These are phyloP conservation scores for Metschnikowia amazonensis DNA, from an alignment of 805 yeast species.

Conservation along the genomic window DNA sequence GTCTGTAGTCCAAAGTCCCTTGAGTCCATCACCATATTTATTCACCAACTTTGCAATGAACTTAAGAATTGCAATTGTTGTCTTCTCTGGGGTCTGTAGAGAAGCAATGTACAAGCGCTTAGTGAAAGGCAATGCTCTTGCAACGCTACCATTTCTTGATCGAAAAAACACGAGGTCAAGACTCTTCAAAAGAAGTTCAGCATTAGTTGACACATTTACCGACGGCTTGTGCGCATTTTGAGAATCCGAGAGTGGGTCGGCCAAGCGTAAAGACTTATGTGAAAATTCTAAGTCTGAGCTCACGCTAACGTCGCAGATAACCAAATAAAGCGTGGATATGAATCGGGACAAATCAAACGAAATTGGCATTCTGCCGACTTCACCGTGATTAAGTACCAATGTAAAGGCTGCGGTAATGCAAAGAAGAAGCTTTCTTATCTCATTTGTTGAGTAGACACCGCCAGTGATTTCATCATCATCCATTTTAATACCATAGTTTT, in stretches of 20 bases:
- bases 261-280: constrained; percentile 71
- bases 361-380: constrained; percentile 58
- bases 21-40: constrained; percentile 62
- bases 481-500: constrained; percentile 10
- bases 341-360: constrained; percentile 70
- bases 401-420: constrained; percentile 91
- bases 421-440: constrained; percentile 69
- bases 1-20: constrained; percentile 79
- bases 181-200: constrained; percentile 74
- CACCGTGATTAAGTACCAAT: constrained; percentile 66
- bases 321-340: constrained; percentile 66
- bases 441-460: constrained; percentile 33
- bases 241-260: constrained; percentile 60
- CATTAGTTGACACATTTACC: constrained; percentile 83
- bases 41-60: constrained; percentile 73
- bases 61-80: constrained; percentile 71
- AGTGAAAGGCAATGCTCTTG: constrained; percentile 74
- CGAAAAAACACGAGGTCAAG: constrained; percentile 80
- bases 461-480: constrained; percentile 22
- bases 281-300: constrained; percentile 86
- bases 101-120: constrained; percentile 69
- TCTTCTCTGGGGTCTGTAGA: constrained; percentile 82
- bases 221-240: constrained; percentile 52
- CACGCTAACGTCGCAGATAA: constrained; percentile 63
- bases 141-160: constrained; percentile 60